phyloP scores from a whole-genome alignment of 2,329 filamentous ascomycete genomes.

The Cladosporium cucumerinum region DNA sequence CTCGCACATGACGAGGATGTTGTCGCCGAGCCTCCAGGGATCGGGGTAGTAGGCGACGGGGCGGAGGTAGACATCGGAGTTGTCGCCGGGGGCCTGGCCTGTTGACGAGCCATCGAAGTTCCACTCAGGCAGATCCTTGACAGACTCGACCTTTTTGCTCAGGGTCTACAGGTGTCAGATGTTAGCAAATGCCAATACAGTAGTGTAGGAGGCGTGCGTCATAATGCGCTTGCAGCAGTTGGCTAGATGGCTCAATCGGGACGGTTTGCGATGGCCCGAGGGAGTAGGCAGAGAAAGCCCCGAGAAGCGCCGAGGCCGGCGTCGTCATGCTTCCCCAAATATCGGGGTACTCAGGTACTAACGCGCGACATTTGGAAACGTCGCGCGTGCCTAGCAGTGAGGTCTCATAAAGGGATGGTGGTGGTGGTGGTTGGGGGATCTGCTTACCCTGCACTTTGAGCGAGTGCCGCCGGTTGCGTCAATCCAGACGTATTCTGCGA shows the following conservation, averaged over 20 bases:
- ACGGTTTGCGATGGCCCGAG: background rate
- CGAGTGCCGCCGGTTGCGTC: constrained; percentile 78
- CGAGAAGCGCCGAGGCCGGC: constrained; percentile 15
- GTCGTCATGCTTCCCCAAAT: background rate
- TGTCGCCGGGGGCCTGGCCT: constrained; percentile 85
- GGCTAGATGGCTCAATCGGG: background rate
- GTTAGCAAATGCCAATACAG: constrained; percentile 11
- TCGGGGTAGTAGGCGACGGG: constrained; percentile 86
- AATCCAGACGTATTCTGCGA: constrained; percentile 98
- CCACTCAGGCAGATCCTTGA: constrained; percentile 71
- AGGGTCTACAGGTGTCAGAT: constrained; percentile 54
- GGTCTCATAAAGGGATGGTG: background rate
- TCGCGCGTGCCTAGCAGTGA: background rate
- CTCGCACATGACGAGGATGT: constrained; percentile 91
- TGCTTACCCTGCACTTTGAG: constrained; percentile 90
- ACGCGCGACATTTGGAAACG: constrained; percentile 2
- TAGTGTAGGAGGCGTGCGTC: constrained; percentile 4
- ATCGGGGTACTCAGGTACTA: constrained; percentile 1
- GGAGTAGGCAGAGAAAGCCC: background rate
- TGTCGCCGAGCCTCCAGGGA: constrained; percentile 83
- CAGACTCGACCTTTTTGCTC: constrained; percentile 52
- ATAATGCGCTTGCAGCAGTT: background rate
- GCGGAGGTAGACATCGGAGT: constrained; percentile 96
- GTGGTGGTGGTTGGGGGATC: background rate
- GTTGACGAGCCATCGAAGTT: constrained; percentile 89